phyloP scores from a whole-genome alignment of 352 stramenopile species.

The Phytophthora vignae region DNA sequence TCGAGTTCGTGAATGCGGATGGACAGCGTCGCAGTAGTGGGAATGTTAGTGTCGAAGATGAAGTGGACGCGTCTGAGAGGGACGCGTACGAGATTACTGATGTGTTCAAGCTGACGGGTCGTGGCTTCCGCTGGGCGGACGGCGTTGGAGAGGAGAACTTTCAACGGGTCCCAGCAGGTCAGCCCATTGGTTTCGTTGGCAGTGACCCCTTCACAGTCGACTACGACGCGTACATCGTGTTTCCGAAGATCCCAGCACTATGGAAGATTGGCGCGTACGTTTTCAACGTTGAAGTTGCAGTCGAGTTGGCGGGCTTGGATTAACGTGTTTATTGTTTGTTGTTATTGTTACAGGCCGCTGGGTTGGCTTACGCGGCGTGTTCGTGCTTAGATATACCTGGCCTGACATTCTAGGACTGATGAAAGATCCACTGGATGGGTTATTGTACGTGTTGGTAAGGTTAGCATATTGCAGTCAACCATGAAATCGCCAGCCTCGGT shows the following conservation, averaged over 20 bases:
- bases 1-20: conserved; percentile 36
- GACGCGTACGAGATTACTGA: conserved; percentile 61
- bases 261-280: conserved; percentile 70
- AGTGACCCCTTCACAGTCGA: conserved; percentile 51
- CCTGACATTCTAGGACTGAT: no score
- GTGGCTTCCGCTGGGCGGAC: conserved; percentile 64
- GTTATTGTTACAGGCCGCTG: conserved; percentile 40
- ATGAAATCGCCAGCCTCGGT: no score
- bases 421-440: no score
- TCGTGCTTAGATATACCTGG: background rate
- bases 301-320: background rate
- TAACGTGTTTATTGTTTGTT: background rate
- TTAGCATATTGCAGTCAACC: no score
- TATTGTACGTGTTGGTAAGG: no score
- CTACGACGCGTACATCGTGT: conserved; percentile 75
- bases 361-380: conserved; percentile 59
- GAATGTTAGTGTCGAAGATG: background rate
- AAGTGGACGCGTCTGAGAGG: background rate
- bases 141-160: conserved; percentile 72
- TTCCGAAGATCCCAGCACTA: conserved; percentile 65
- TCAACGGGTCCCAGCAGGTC: conserved; percentile 44
- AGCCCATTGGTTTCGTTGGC: conserved; percentile 63
- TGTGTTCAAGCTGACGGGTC: conserved; percentile 67
- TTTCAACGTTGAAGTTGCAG: background rate
- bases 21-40: conserved; percentile 5